Base-by-base conservation (phyloP, 2,329 filamentous ascomycete genomes). In the Sarocladium kiliense region DNA sequence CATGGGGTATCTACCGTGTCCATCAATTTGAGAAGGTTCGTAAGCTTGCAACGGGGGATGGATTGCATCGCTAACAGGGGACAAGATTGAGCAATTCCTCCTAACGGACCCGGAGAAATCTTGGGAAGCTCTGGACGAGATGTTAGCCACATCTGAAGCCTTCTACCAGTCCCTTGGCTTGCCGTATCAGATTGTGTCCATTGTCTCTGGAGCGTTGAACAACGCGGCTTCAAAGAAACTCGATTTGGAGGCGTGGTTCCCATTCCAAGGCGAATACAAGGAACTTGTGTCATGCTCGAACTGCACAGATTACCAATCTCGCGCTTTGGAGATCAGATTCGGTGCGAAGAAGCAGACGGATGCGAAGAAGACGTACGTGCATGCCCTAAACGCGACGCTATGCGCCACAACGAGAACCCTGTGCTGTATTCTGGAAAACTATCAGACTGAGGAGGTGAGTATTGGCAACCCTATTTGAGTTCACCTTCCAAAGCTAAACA, bases 211-310 rank as follows among this genome's bases (percentile, higher is more conserved):
- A 3, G 94, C 94, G 1, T 76, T 99, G 65, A 96, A 96, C 75
- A 95, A 75, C 47, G 72, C 72, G 12, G 73, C 77, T 14, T 78
- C 90, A 26, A 97, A 96, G 81, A 99, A 99, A 75, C 92, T 87
- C 69, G 94, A 99, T 67, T 80, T 99, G 21, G 94, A 99, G 71
- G 93, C 94, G 2, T 96, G 91, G 90, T 96, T 96, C 72, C 91
- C 91, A 16, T 95, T 89, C 79, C 92, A 97, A 72, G 88, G 88
- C 64, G 94, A 97, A 74, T 99, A 97, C 81, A 97, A 97, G 76
- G 94, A 97, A 76, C 83, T 99, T 26, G 94, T 97, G 53, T 96
- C 90, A 19, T 96, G 92, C 81, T 96, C 91, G 58, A 99, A 99
- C 76, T 99, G 94, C 78, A 96, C 91, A 44, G 93, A 97, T 70